Evolutionary conservation across 2,329 filamentous ascomycete species (phyloP).

Genomic region (Aureobasidium namibiae): DNA sequence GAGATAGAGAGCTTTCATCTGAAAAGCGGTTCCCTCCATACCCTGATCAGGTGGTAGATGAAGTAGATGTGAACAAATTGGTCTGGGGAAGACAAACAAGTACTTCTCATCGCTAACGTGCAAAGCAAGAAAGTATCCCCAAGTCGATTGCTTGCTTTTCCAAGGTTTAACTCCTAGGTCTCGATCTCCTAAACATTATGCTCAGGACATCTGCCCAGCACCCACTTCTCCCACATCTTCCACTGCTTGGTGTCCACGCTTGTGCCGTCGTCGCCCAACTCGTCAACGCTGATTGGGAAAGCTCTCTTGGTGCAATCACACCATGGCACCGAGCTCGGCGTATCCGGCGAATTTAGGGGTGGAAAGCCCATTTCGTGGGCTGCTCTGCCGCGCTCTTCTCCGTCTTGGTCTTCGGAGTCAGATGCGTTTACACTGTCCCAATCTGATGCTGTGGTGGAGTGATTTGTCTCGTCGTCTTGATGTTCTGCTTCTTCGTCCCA

Average conservation of each 20-base stretch:
- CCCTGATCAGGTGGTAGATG: no score
- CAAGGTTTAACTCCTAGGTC: no score
- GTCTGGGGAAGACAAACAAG: no score
- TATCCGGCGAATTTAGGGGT: conserved; percentile 33
- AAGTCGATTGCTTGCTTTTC: no score
- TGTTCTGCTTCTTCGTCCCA: background rate
- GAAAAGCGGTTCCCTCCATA: no score
- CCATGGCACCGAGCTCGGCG: conserved; percentile 38
- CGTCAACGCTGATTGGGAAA: conserved; percentile 34
- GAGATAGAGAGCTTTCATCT: no score
- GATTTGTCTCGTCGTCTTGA: conserved; percentile 17
- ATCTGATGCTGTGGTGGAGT: conserved; percentile 13
- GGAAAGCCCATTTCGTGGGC: conserved; percentile 39
- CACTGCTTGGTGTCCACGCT: conserved; percentile 41
- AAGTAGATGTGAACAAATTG: no score
- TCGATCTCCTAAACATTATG: background rate
- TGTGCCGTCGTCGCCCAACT: conserved; percentile 41
- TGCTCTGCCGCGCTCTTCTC: conserved; percentile 31
- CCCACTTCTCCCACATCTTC: conserved; percentile 50
- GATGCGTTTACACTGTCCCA: conserved; percentile 20
- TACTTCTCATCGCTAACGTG: no score
- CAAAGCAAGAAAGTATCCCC: no score
- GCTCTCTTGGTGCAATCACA: conserved; percentile 34
- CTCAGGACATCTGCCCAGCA: conserved; percentile 27
- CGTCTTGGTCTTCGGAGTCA: conserved; percentile 25